A percentile compares a stretch with the other conserved stretches of the same genome.
These are phyloP conservation scores for Erysimum cheiranthoides DNA, from an alignment of 345 rosid species.

Conservation along the genomic window DNA sequence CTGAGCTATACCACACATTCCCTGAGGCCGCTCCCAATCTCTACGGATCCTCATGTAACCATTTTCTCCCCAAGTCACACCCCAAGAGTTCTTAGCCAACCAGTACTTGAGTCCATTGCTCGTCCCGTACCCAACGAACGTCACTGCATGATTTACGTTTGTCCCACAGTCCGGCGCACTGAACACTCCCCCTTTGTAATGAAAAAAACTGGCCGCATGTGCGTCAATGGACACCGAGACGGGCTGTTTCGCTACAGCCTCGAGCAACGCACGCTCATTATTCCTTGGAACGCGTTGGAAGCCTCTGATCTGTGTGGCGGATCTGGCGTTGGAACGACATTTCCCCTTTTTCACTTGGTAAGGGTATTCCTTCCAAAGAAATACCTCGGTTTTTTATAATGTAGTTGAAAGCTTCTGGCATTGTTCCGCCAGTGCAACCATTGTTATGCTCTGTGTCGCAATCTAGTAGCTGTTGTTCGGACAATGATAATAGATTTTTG, in stretches of 20 bases:
- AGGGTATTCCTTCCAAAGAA: constrained; percentile 53
- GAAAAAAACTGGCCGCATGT: constrained; percentile 42
- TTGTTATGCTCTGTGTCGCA: constrained; percentile 42
- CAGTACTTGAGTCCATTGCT: constrained; percentile 52
- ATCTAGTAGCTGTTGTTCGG: constrained; percentile 65
- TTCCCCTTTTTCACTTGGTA: constrained; percentile 42
- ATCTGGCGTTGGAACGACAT: constrained; percentile 36
- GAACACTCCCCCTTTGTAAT: constrained; percentile 55
- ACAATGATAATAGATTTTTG: constrained; percentile 52
- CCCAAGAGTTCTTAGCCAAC: constrained; percentile 74
- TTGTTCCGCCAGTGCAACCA: constrained; percentile 54
- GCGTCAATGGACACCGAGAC: constrained; percentile 55
- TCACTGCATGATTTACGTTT: constrained; percentile 52
- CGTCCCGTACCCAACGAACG: constrained; percentile 60
- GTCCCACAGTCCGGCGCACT: constrained; percentile 48
- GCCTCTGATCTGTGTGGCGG: constrained; percentile 46
- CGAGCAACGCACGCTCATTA: constrained; percentile 50
- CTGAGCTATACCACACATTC: constrained; percentile 60
- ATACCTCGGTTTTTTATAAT: constrained; percentile 51
- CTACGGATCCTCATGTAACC: constrained; percentile 61
- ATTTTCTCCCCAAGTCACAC: constrained; percentile 57
- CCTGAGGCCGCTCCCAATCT: constrained; percentile 48
- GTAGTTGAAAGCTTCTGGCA: constrained; percentile 55
- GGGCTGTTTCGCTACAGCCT: constrained; percentile 58
- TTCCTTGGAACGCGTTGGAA: constrained; percentile 48